Evolutionary conservation across 2,329 filamentous ascomycete genomes (phyloP), one percentile per base, ranked within the genome.

Genomic region (Cladosporium sphaerospermum): DNA sequence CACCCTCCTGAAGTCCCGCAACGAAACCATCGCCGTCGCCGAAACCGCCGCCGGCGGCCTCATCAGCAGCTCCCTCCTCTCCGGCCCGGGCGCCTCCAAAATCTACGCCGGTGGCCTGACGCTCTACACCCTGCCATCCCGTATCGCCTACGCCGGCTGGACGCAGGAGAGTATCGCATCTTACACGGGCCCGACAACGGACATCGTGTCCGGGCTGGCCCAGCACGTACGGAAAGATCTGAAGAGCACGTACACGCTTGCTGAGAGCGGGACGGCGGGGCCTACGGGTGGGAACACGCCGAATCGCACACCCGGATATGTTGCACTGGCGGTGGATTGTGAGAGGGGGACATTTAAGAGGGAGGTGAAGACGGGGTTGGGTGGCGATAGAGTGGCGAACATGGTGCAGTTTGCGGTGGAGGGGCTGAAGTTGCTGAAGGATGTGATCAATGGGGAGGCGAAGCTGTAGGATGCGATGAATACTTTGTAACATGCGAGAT

Each of bases 41-140:
- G 82, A 85, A 66, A 85, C 82, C 16, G 82, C 81, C 45, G 79
- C 82, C 8, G 82, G 82, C 33, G 82, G 82, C 11, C 73, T 86
- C 31, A 78, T 84, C 54, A 82, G 78, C 44, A 76, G 80, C 23
- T 73, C 77, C 40, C 69, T 85, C 16, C 76, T 85, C 54, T 76
- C 79, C 52, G 75, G 72, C 13, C 78, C 82, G 0, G 82, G 82
- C 36, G 81, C 82, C 14, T 80, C 75, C 5, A 65, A 67, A 11
- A 74, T 81, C 64, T 85, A 82, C 72, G 75, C 76, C 58, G 82
- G 82, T 52, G 82, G 82, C n/a, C 67, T 84, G 33, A 84, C 81
- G 0, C 72, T 83, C 40, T 83, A 83, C 70, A 83, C 80, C 1
- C 73, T 83, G 18, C 74, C 77, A 56, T 80, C 78, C 2, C 75